Percentiles rank a stretch among this genome's conserved stretches.
phyloP scores from a whole-genome alignment of 2,329 filamentous ascomycete species.

The Alternaria longipes region DNA sequence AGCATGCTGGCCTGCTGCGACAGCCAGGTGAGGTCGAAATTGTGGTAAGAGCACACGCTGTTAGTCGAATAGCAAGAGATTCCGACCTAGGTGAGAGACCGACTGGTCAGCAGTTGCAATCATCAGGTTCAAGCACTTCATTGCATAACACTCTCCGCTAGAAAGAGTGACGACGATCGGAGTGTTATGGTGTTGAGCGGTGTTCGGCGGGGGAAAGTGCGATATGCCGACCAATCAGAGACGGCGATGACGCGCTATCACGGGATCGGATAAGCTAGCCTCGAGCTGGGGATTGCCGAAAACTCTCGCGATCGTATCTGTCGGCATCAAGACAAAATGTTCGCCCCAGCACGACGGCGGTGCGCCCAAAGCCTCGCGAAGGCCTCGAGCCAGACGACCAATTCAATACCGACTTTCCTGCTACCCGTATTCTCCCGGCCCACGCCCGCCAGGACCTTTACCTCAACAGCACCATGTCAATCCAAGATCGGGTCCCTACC shows the following conservation, averaged over 20 bases:
- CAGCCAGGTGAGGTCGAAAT: constrained; percentile 24
- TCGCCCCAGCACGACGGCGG: constrained; percentile 69
- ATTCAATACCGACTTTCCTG: constrained; percentile 75
- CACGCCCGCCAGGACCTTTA: constrained; percentile 68
- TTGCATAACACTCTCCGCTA: background rate
- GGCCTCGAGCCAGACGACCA: constrained; percentile 53
- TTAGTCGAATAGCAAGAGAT: constrained; percentile 19
- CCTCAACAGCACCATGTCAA: constrained; percentile 69
- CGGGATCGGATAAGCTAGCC: constrained; percentile 30
- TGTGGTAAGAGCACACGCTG: constrained; percentile 19
- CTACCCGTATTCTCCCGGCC: constrained; percentile 72
- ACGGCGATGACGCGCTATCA: constrained; percentile 20
- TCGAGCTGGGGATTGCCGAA: constrained; percentile 27
- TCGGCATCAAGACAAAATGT: constrained; percentile 61
- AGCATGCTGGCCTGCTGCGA: constrained; percentile 11
- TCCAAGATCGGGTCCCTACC: constrained; percentile 86
- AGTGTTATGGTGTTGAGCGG: constrained; percentile 14
- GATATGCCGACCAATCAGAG: constrained; percentile 11
- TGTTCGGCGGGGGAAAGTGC: background rate
- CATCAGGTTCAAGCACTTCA: background rate
- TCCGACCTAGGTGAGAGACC: background rate
- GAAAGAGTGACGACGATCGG: background rate
- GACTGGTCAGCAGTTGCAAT: background rate
- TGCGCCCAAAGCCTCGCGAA: constrained; percentile 62
- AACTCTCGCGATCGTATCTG: constrained; percentile 31